Conservation (phyloP, 2,329 filamentous ascomycete genomes). For the Aspergillus tanneri region DNA sequence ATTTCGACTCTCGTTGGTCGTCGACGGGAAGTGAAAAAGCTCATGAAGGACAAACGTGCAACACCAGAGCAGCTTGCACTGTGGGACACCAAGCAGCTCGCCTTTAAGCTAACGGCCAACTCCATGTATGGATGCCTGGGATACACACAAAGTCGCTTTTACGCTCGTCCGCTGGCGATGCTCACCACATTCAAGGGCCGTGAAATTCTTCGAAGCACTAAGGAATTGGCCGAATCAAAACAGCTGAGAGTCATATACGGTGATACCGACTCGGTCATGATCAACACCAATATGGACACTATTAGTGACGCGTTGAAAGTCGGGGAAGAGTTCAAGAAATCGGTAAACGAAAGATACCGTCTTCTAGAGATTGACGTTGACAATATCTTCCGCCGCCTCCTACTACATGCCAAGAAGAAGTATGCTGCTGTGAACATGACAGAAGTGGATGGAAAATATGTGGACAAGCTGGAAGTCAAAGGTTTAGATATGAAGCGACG, state of each 20-base stretch:
- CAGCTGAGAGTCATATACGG: constrained; percentile 95
- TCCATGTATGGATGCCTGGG: constrained; percentile 99
- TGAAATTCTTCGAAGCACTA: constrained; percentile 94
- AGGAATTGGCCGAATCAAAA: constrained; percentile 88
- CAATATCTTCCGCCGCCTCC: constrained; percentile 88
- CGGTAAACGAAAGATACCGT: constrained; percentile 90
- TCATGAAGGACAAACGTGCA: constrained; percentile 93
- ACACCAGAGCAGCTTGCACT: constrained; percentile 83
- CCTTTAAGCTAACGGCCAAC: constrained; percentile 95
- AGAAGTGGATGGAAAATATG: constrained; percentile 81
- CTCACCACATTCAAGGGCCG: constrained; percentile 96
- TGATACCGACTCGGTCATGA: constrained; percentile 99
- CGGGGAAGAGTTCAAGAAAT: constrained; percentile 89
- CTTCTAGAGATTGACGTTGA: constrained; percentile 97
- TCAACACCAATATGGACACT: constrained; percentile 96
- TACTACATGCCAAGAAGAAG: constrained; percentile 98
- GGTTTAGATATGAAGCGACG: constrained; percentile 96
- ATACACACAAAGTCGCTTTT: constrained; percentile 95
- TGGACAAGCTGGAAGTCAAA: constrained; percentile 96
- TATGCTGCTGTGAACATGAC: constrained; percentile 95
- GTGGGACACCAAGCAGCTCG: constrained; percentile 98
- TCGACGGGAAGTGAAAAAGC: constrained; percentile 85
- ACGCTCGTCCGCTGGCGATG: constrained; percentile 89
- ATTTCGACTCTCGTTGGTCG: constrained; percentile 89
- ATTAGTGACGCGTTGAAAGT: constrained; percentile 87